Evolutionary conservation across 2,329 filamentous ascomycete genomes (phyloP).

Genomic region (Triangularia verruculosa): DNA sequence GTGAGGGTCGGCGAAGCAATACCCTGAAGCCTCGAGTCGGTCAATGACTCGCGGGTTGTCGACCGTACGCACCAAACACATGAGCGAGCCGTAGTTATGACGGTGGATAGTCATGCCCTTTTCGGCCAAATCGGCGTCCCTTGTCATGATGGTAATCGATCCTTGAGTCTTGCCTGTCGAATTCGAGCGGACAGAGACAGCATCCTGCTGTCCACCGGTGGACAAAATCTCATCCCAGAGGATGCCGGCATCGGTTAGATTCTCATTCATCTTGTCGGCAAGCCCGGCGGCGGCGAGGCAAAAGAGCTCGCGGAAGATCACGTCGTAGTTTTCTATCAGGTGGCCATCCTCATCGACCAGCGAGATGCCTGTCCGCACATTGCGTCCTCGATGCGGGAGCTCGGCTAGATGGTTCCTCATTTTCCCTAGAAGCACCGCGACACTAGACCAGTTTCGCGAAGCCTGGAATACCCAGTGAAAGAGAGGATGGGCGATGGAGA

Average conservation of each 20-base stretch:
- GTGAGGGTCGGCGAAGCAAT: slow-evolving; percentile 69
- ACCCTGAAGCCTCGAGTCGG: slow-evolving; percentile 67
- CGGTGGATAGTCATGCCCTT: slow-evolving; percentile 37
- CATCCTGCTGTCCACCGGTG: slow-evolving; percentile 48
- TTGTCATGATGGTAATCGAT: neutral
- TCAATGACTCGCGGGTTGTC: slow-evolving; percentile 56
- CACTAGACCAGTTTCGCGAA: slow-evolving; percentile 70
- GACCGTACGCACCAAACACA: slow-evolving; percentile 72
- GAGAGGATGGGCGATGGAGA: slow-evolving; percentile 71
- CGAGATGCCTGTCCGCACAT: slow-evolving; percentile 40
- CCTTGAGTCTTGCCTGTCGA: slow-evolving; percentile 2
- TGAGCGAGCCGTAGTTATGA: slow-evolving; percentile 70
- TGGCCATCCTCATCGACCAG: slow-evolving; percentile 54
- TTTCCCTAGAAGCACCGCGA: slow-evolving; percentile 64
- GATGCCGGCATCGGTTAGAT: slow-evolving; percentile 61
- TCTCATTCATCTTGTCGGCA: slow-evolving; percentile 62
- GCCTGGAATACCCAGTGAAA: slow-evolving; percentile 88
- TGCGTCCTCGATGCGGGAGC: slow-evolving; percentile 40
- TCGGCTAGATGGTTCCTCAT: slow-evolving; percentile 70
- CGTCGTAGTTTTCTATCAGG: slow-evolving; percentile 66
- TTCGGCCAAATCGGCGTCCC: slow-evolving; percentile 36
- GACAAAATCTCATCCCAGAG: slow-evolving; percentile 74
- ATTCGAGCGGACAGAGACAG: slow-evolving; percentile 3
- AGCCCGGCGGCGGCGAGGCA: slow-evolving; percentile 75
- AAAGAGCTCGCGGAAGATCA: slow-evolving; percentile 78